Evolutionary conservation across 2,329 filamentous ascomycete species (phyloP).

Genomic region (Apiospora marii): DNA sequence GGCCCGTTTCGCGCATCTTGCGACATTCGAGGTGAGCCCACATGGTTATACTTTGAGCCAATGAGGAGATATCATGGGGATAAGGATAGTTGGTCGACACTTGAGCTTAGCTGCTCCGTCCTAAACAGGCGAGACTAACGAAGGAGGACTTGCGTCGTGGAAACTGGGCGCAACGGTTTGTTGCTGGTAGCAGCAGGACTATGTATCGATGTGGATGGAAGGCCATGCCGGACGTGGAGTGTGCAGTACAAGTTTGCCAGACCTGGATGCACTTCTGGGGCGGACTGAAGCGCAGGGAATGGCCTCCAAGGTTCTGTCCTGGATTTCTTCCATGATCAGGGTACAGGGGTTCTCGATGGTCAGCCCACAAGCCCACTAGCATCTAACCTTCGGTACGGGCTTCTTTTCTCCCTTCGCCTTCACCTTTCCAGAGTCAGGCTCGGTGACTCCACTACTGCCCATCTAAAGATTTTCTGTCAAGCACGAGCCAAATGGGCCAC

Average conservation of each 20-base stretch:
- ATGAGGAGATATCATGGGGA: constrained; percentile 4
- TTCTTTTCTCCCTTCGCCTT: not conserved
- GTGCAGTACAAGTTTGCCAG: not conserved
- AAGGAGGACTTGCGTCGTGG: not conserved
- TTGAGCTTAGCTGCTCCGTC: not conserved
- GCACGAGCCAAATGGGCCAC: constrained; percentile 15
- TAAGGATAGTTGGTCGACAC: not conserved
- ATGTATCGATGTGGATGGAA: not conserved
- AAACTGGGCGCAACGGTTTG: not conserved
- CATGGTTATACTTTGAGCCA: constrained; percentile 9
- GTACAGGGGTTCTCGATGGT: not conserved
- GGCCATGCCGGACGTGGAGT: not conserved
- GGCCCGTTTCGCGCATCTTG: no score
- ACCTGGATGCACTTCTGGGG: not conserved
- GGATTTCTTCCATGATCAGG: not conserved
- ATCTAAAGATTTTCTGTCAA: constrained; percentile 20
- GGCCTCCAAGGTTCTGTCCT: not conserved
- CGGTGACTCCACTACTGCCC: constrained; percentile 6
- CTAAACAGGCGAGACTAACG: not conserved
- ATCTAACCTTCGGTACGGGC: constrained; percentile 2
- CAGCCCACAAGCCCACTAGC: not conserved
- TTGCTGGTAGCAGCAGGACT: not conserved
- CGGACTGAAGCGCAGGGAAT: not conserved
- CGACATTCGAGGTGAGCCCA: not conserved
- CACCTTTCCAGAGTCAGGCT: constrained; percentile 20